phyloP scores from a whole-genome alignment of 192 early-diverging fungal species.

The Coemansia sp. region DNA sequence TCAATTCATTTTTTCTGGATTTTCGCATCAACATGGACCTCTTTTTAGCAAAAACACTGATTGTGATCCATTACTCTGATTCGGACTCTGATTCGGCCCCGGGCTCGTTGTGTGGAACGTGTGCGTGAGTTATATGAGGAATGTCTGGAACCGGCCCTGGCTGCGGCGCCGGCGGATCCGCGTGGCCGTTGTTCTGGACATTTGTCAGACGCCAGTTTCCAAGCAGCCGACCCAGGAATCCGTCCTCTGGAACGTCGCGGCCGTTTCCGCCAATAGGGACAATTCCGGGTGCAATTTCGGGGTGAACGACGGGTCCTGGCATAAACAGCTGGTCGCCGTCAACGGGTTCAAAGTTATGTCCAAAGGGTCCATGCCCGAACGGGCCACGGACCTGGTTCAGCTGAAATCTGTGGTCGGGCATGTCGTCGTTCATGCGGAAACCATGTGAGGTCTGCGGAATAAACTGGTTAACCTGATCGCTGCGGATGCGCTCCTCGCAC shows the following conservation, averaged over 20 bases:
- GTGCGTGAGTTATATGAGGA: background rate
- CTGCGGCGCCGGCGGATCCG: slow-evolving; percentile 32
- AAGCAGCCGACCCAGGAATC: slow-evolving; percentile 14
- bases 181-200: slow-evolving; percentile 5
- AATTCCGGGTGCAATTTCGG: background rate
- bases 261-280: background rate
- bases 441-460: background rate
- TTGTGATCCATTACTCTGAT: background rate
- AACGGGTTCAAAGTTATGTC: background rate
- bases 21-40: too few species aligned
- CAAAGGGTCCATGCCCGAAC: background rate
- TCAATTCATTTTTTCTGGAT: background rate
- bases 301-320: slow-evolving; percentile 20
- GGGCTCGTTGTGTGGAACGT: background rate
- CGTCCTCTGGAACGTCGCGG: background rate
- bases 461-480: slow-evolving; percentile 7
- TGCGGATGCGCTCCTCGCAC: slow-evolving; percentile 34
- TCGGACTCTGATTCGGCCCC: background rate
- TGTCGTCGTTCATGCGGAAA: background rate
- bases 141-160: slow-evolving; percentile 30
- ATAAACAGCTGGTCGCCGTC: background rate
- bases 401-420: background rate
- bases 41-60: background rate
- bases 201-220: slow-evolving; percentile 31
- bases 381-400: background rate